These are phyloP conservation scores for Ophiostoma quercus DNA, from an alignment of 2,329 filamentous ascomycete genomes.

Conservation along the genomic window DNA sequence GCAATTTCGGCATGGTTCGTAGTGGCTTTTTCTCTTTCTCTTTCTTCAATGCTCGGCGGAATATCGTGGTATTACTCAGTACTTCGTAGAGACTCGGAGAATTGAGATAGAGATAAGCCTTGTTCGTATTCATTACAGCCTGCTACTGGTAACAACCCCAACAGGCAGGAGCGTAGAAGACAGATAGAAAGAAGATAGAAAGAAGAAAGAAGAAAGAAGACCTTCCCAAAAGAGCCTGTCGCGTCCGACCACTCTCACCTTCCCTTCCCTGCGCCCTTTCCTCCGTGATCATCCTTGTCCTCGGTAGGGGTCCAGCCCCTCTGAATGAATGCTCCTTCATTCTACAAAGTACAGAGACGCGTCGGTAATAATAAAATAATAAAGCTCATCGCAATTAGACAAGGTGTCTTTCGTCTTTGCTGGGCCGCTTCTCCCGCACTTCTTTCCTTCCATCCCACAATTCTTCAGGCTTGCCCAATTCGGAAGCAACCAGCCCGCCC, in stretches of 20 bases:
- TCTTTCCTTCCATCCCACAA: constrained; percentile 18
- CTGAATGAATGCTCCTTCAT: neutral
- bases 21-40: neutral
- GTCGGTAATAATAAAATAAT: too few species aligned
- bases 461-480: constrained; percentile 19
- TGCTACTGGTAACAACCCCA: neutral
- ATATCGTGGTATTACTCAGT: neutral
- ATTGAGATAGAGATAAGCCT: constrained; percentile 7
- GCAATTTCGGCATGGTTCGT: too few species aligned
- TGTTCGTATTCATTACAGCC: neutral
- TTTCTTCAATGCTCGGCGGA: neutral
- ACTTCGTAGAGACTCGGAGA: neutral
- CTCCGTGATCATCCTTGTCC: neutral
- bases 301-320: neutral
- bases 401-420: too few species aligned
- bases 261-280: neutral
- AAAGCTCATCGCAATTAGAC: too few species aligned
- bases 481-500: constrained; percentile 18
- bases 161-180: neutral
- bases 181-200: neutral
- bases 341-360: neutral
- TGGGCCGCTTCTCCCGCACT: constrained; percentile 9
- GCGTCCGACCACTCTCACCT: neutral
- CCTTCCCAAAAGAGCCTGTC: constrained; percentile 7
- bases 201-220: too few species aligned